These are phyloP conservation scores for Chrysosporium keratinophilum DNA, from an alignment of 2,329 filamentous ascomycete species.

Conservation along the genomic window DNA sequence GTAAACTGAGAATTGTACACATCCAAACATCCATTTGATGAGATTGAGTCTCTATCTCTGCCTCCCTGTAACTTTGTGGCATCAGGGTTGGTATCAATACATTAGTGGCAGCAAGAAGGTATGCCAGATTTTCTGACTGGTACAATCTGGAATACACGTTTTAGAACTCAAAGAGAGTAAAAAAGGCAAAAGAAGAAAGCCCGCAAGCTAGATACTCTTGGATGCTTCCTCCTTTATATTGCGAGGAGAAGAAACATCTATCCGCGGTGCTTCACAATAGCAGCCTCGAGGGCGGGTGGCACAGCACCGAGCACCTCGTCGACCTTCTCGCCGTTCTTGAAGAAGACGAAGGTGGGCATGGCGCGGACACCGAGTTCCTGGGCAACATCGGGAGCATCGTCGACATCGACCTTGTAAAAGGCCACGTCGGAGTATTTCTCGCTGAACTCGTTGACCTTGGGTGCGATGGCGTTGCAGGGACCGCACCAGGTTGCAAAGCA, in stretches of 20 bases:
- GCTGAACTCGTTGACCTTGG: constrained; percentile 43
- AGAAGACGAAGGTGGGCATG: constrained; percentile 34
- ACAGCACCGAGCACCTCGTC: constrained; percentile 51
- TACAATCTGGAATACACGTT: too few species aligned
- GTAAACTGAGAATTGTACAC: too few species aligned
- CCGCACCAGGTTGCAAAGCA: constrained; percentile 50
- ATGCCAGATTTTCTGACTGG: too few species aligned
- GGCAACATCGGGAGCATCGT: constrained; percentile 42
- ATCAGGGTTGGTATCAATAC: too few species aligned
- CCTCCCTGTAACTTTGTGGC: too few species aligned
- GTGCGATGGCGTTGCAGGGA: constrained; percentile 46
- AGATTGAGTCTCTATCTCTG: too few species aligned
- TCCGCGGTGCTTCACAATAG: constrained; percentile 16
- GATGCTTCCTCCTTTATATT: too few species aligned
- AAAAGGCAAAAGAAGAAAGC: too few species aligned
- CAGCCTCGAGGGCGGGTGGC: constrained; percentile 48
- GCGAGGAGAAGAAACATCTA: not conserved
- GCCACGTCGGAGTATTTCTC: constrained; percentile 41
- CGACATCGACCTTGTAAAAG: constrained; percentile 48
- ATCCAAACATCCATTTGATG: too few species aligned
- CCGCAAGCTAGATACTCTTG: too few species aligned
- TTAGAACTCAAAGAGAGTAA: too few species aligned
- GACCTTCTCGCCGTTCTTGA: constrained; percentile 31
- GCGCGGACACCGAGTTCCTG: constrained; percentile 42
- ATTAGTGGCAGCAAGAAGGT: too few species aligned